Base-by-base conservation (phyloP, 208 protist genomes). In the Trypanosoma cruzi region DNA sequence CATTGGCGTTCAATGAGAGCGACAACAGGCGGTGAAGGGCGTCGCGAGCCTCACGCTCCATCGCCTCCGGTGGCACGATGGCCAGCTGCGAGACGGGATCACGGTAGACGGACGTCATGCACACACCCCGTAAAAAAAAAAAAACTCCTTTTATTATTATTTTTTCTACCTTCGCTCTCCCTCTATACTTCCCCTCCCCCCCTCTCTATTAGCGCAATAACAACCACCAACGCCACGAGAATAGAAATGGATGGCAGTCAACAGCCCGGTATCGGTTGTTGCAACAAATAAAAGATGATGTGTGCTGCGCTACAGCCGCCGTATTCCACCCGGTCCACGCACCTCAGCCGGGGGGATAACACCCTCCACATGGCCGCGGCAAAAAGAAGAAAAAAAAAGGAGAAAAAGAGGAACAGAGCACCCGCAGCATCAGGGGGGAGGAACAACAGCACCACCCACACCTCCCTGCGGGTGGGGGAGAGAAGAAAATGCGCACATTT, bases 1-100 rank as follows among this genome's bases (percentile, higher is more conserved):
- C 49, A 8, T 13, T 3, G 26, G 7, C 24, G 40, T 10, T 13
- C 26, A 26, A n/a, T 11, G 29, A 22, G 31, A 16, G 49, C 20
- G 26, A 18, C 18, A 73, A n/a, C 22, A 73, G 29, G 7, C 0
- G 40, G 18, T 26, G 42, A 70, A 70, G 62, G 7, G 54, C 65
- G 7, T 54, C 26, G 24, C 54, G 54, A 18, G 54, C 65, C 22
- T 62, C 55, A 26, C 16, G 5, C 18, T 65, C 68, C 20, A 73
- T 58, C 16, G 58, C 22, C 24, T 58, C 48, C 24, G 37, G 36
- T 0, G 58, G 46, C 22, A 73, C 48, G n/a, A 73, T 73, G 14
- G 68, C 68, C 2, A 73, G 32, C 29, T 65, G 50, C 16, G 68
- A 46, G 11, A 65, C 54, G 11, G 68, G 57, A 42, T 73, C 68